Evolutionary conservation across 257 asterid genomes (phyloP).

Genomic region (Capsicum baccatum): DNA sequence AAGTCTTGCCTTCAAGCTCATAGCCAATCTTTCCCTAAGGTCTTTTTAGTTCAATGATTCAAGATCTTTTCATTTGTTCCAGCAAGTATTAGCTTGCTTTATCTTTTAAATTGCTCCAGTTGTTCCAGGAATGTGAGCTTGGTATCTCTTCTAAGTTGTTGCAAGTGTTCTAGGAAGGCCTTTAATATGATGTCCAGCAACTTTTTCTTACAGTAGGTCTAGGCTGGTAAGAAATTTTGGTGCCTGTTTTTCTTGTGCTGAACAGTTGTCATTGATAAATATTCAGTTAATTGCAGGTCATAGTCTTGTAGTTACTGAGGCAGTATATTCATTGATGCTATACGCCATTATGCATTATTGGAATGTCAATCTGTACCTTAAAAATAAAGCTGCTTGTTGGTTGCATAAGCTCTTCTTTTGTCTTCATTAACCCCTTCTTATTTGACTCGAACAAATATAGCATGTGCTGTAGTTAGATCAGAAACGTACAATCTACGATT

Average conservation of each 20-base stretch:
- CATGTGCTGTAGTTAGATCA: neutral
- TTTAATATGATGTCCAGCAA: neutral
- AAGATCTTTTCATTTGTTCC: too few relatives aligned
- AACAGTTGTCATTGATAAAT: neutral
- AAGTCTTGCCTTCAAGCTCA: too few relatives aligned
- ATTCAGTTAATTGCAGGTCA: neutral
- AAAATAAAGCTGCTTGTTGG: neutral
- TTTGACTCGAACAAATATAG: neutral
- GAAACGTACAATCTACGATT: neutral
- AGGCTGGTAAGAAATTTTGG: constrained; percentile 2
- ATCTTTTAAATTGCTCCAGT: too few relatives aligned
- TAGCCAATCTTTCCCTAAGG: too few relatives aligned
- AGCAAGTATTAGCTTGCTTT: too few relatives aligned
- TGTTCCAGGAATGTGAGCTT: too few relatives aligned
- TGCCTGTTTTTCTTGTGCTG: constrained; percentile 7
- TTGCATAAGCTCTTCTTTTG: neutral
- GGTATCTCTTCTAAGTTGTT: too few relatives aligned
- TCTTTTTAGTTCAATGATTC: too few relatives aligned
- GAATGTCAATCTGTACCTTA: neutral
- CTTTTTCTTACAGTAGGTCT: neutral
- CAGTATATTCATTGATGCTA: neutral
- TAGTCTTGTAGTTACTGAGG: neutral
- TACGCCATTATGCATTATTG: neutral
- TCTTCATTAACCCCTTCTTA: neutral
- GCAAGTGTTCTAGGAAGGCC: too few relatives aligned